phyloP scores from a whole-genome alignment of 352 stramenopile genomes.

The Globisporangium spinosum region DNA sequence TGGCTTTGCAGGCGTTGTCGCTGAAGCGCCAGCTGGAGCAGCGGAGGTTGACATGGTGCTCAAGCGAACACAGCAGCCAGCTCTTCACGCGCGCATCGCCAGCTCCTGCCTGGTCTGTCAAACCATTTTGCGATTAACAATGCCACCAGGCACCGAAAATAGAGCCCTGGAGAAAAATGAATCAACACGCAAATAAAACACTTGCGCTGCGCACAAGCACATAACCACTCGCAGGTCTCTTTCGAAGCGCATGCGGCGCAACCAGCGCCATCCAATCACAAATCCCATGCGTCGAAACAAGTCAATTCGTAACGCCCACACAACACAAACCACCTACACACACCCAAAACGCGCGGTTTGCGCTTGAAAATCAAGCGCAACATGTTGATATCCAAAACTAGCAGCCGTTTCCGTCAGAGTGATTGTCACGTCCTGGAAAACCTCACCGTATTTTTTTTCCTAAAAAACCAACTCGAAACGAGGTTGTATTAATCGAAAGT shows the following conservation, averaged over 20 bases:
- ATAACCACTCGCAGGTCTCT: not conserved
- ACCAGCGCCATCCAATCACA: not conserved
- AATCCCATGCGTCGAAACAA: not conserved
- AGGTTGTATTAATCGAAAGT: not conserved
- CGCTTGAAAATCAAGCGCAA: not conserved
- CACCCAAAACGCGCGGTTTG: not conserved
- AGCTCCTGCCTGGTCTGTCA: not conserved
- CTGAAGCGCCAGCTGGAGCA: not conserved
- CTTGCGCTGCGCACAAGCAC: not conserved
- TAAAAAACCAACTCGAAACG: not conserved
- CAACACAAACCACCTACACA: not conserved
- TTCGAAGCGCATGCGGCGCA: not conserved
- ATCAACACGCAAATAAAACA: not conserved
- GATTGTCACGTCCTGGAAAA: not conserved
- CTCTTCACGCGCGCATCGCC: not conserved
- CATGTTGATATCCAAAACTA: not conserved
- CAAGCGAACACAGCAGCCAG: not conserved
- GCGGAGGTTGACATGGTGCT: not conserved
- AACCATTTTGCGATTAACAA: not conserved
- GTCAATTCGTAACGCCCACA: not conserved
- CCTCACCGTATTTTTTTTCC: not conserved
- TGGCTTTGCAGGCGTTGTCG: not conserved
- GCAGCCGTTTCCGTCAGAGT: not conserved
- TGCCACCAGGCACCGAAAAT: too few species aligned
- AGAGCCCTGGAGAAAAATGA: not conserved